These are phyloP conservation scores for Antrodiella citrinella DNA, from an alignment of 768 basidiomycete genomes.

Conservation along the genomic window DNA sequence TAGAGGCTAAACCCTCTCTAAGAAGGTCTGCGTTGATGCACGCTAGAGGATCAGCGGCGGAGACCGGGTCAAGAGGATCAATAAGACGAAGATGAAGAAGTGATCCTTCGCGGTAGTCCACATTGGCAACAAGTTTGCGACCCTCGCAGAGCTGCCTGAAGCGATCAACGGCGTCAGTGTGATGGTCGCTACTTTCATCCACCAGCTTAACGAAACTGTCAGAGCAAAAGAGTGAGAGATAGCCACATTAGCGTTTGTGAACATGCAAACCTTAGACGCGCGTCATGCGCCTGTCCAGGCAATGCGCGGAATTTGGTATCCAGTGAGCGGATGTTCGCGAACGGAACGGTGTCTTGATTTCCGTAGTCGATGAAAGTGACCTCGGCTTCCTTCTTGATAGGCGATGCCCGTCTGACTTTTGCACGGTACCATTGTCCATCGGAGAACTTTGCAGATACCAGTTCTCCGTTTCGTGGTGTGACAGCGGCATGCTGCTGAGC, in stretches of 20 bases:
- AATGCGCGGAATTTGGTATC: constrained; percentile 86
- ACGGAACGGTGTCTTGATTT: constrained; percentile 84
- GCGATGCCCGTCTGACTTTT: constrained; percentile 77
- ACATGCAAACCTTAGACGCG: constrained; percentile 64
- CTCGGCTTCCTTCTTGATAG: constrained; percentile 88
- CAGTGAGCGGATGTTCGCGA: constrained; percentile 79
- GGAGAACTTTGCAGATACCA: constrained; percentile 92
- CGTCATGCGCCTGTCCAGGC: constrained; percentile 91
- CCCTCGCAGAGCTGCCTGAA: constrained; percentile 85
- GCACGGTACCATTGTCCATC: constrained; percentile 96
- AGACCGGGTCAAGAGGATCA: constrained; percentile 70
- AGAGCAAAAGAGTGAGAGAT: no score
- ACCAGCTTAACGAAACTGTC: constrained; percentile 83
- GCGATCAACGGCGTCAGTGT: constrained; percentile 73
- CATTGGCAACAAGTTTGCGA: constrained; percentile 94
- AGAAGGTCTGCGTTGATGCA: constrained; percentile 88
- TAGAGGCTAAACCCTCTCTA: constrained; percentile 75
- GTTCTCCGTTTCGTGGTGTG: constrained; percentile 74
- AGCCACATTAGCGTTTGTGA: background rate
- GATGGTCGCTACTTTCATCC: constrained; percentile 78
- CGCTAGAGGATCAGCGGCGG: constrained; percentile 58
- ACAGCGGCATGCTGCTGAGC: constrained; percentile 56
- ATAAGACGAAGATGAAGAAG: constrained; percentile 86
- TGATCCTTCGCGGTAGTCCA: constrained; percentile 75
- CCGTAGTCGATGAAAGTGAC: constrained; percentile 95